Conservation (phyloP, 768 basidiomycete genomes). For the Lepiota subincarnata region DNA sequence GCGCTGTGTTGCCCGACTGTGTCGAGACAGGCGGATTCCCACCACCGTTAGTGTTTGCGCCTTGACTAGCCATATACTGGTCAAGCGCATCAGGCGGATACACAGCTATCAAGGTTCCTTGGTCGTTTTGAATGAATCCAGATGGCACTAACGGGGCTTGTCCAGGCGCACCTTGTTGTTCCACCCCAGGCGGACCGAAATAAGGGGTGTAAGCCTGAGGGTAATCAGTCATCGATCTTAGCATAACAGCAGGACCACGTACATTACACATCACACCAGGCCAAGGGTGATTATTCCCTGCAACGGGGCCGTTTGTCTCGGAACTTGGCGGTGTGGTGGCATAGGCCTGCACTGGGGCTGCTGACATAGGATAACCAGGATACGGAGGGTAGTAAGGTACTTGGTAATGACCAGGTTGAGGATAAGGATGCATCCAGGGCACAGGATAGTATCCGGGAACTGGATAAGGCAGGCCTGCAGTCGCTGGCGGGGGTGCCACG, state of each 20-base stretch:
- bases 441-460: conserved; percentile 38
- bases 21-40: conserved; percentile 23
- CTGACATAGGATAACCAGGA: conserved; percentile 38
- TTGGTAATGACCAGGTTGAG: conserved; percentile 48
- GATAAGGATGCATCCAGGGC: conserved; percentile 52
- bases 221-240: conserved; percentile 3
- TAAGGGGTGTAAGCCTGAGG: conserved; percentile 48
- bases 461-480: conserved; percentile 27
- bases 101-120: conserved; percentile 66
- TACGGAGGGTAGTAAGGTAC: conserved; percentile 47
- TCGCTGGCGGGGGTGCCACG: not conserved
- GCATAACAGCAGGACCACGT: conserved; percentile 19
- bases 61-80: conserved; percentile 51
- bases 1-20: not conserved
- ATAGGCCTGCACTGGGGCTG: conserved; percentile 21
- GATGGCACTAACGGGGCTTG: conserved; percentile 55
- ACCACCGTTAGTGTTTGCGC: conserved; percentile 18
- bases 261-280: conserved; percentile 45
- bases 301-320: conserved; percentile 32
- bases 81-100: conserved; percentile 69
- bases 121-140: conserved; percentile 70
- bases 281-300: conserved; percentile 32
- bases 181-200: conserved; percentile 29
- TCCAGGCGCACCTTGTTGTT: conserved; percentile 22
- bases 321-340: conserved; percentile 30